A percentile compares a stretch with the other conserved stretches of the same genome.
phyloP scores from a whole-genome alignment of 371 early-diverging fungal genomes.

The Mucor piriformis region DNA sequence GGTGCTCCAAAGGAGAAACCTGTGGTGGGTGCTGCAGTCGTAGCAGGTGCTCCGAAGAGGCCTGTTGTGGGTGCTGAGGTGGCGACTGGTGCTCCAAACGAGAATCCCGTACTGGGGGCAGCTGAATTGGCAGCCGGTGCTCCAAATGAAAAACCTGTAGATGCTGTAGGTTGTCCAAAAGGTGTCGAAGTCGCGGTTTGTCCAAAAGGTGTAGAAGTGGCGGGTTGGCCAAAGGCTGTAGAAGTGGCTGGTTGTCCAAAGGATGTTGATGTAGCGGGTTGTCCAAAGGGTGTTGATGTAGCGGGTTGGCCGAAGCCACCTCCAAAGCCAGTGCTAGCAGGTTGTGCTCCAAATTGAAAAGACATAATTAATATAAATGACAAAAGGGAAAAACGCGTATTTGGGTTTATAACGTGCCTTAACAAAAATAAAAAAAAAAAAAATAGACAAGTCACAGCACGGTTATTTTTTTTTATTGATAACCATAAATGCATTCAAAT shows the following conservation, averaged over 20 bases:
- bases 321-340: constrained; percentile 23
- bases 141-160: not conserved
- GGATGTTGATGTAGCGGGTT: constrained; percentile 10
- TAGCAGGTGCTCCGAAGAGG: constrained; percentile 4
- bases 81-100: constrained; percentile 9
- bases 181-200: constrained; percentile 8
- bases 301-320: constrained; percentile 19
- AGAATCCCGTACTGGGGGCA: constrained; percentile 5
- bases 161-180: constrained; percentile 1
- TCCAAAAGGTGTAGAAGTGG: constrained; percentile 7
- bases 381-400: constrained; percentile 14
- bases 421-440: constrained; percentile 1
- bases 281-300: not conserved
- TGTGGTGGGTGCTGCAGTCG: constrained; percentile 15
- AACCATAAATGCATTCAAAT: not conserved
- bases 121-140: not conserved
- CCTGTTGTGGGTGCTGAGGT: constrained; percentile 4
- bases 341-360: constrained; percentile 32
- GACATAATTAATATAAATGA: constrained; percentile 12
- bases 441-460: not conserved
- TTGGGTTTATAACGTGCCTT: not conserved
- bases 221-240: not conserved
- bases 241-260: not conserved
- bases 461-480: not conserved
- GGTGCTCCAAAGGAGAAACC: constrained; percentile 10